A percentile compares a stretch with the other conserved stretches of the same genome.
Evolutionary conservation across 257 asterid genomes (phyloP).

Genomic region (Ajuga chamaepitys): DNA sequence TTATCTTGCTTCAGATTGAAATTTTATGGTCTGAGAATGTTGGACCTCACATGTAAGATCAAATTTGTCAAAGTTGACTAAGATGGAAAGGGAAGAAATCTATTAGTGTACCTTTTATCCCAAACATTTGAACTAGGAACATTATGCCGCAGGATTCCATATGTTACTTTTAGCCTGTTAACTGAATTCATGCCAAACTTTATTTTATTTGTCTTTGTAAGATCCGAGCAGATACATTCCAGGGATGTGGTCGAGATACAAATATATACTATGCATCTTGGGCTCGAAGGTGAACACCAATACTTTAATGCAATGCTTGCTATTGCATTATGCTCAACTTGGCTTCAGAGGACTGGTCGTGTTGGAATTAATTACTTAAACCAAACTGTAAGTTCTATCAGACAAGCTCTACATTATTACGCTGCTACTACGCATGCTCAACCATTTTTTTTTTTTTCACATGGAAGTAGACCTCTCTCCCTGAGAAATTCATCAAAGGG

Average conservation of each 20-base stretch:
- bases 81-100: not conserved
- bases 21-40: not conserved
- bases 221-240: conserved; percentile 3
- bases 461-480: too few species aligned
- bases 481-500: too few species aligned
- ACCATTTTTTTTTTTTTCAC: not conserved
- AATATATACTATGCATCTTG: conserved; percentile 40
- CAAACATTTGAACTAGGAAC: conserved; percentile 4
- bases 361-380: conserved; percentile 63
- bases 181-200: conserved; percentile 19
- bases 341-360: conserved; percentile 88
- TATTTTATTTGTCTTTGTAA: too few species aligned
- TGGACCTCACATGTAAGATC: not conserved
- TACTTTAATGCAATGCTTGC: conserved; percentile 93
- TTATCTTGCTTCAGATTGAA: not conserved
- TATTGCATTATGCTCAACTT: conserved; percentile 80
- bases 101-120: not conserved
- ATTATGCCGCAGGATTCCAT: not conserved
- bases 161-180: conserved; percentile 25
- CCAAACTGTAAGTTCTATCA: conserved; percentile 55
- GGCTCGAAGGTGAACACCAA: conserved; percentile 96
- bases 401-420: not conserved
- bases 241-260: not conserved
- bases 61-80: too few species aligned
- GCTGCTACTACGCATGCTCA: conserved; percentile 10